A percentile compares a stretch with the other conserved stretches of the same genome.
These are phyloP conservation scores for Dovyalis caffra DNA, from an alignment of 345 rosid species.

Conservation along the genomic window DNA sequence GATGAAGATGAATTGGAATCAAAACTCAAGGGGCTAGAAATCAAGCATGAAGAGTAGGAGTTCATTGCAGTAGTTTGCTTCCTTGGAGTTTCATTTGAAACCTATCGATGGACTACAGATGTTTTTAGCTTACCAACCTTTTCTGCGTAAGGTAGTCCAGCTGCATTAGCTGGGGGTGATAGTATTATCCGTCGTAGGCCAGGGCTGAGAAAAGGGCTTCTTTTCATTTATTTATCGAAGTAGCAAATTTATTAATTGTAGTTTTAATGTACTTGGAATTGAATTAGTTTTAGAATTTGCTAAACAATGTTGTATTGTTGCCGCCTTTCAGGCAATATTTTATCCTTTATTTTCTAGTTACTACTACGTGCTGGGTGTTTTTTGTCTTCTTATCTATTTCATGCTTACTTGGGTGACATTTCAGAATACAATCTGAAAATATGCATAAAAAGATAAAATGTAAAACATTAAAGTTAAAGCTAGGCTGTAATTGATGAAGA, in stretches of 20 bases:
- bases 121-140: background rate
- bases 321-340: background rate
- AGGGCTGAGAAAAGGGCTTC: constrained; percentile 4
- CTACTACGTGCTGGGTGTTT: background rate
- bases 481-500: too few species aligned
- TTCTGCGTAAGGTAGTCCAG: constrained; percentile 14
- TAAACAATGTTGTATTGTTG: constrained; percentile 5
- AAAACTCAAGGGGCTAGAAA: constrained; percentile 66
- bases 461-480: too few species aligned
- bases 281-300: constrained; percentile 14
- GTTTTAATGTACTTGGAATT: background rate
- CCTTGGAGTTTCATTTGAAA: background rate
- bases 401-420: background rate
- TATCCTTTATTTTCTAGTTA: background rate
- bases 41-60: constrained; percentile 45
- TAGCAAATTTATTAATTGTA: constrained; percentile 4
- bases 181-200: constrained; percentile 15
- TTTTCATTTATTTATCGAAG: background rate
- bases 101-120: background rate
- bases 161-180: constrained; percentile 8
- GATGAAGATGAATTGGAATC: constrained; percentile 62
- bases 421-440: background rate
- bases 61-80: background rate
- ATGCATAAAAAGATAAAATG: background rate
- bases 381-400: background rate